These are phyloP conservation scores for Vanderwaltozyma polyspora DNA, from an alignment of 805 yeast genomes.

Conservation along the genomic window DNA sequence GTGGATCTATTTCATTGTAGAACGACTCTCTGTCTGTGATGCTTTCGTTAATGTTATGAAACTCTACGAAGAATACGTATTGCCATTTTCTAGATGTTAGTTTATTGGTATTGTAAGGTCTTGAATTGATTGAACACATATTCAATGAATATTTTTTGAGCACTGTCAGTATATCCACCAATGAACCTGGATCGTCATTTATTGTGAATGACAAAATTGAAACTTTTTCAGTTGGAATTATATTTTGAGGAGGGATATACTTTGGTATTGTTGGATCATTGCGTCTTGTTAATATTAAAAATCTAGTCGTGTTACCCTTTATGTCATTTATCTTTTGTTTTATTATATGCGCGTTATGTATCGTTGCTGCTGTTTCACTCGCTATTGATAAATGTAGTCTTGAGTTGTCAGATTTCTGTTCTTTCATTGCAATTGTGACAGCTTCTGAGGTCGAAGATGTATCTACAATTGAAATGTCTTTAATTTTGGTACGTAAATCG, in stretches of 20 bases:
- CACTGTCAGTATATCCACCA: conserved; percentile 51
- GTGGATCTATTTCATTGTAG: conserved; percentile 32
- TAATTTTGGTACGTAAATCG: conserved; percentile 20
- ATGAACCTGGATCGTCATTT: conserved; percentile 61
- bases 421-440: conserved; percentile 45
- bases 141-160: conserved; percentile 49
- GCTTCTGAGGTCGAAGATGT: conserved; percentile 77
- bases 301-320: conserved; percentile 73
- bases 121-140: conserved; percentile 59
- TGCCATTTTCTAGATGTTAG: conserved; percentile 43
- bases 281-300: conserved; percentile 49
- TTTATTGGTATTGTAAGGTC: conserved; percentile 55
- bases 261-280: conserved; percentile 2
- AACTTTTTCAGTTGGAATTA: conserved; percentile 15
- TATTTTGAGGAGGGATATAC: background rate
- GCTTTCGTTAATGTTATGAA: conserved; percentile 21
- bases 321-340: conserved; percentile 56
- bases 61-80: conserved; percentile 72
- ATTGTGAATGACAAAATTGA: conserved; percentile 58
- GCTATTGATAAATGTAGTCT: conserved; percentile 57
- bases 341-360: conserved; percentile 47
- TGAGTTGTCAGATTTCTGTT: conserved; percentile 14
- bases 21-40: conserved; percentile 23
- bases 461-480: conserved; percentile 47
- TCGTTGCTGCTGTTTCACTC: conserved; percentile 51